These are phyloP conservation scores for Claviceps capensis DNA, from an alignment of 2,329 filamentous ascomycete species.

Conservation along the genomic window DNA sequence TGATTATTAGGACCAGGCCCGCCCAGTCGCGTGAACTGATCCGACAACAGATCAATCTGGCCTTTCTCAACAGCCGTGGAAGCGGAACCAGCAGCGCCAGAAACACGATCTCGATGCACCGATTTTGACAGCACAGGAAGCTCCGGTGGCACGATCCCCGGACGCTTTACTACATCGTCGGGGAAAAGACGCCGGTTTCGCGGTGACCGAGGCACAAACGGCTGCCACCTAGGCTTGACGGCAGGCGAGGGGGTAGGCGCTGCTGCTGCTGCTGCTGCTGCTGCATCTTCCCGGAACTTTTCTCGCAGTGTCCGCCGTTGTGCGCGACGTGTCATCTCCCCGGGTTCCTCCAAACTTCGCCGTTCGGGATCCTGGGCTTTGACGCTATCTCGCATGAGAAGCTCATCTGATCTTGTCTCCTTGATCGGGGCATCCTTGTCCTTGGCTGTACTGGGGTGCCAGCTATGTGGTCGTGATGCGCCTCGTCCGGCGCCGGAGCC, in stretches of 20 bases:
- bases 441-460: conserved; percentile 12
- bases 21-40: conserved; percentile 32
- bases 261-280: neutral
- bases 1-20: conserved; percentile 20
- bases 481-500: conserved; percentile 4
- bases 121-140: conserved; percentile 15
- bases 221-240: conserved; percentile 24
- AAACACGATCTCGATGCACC: conserved; percentile 8
- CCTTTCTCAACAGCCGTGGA: conserved; percentile 14
- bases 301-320: conserved; percentile 19
- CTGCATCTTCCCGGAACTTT: conserved; percentile 20
- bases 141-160: conserved; percentile 14
- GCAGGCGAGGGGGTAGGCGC: too few species aligned
- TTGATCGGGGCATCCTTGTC: conserved; percentile 5
- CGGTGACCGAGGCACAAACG: conserved; percentile 27
- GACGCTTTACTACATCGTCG: conserved; percentile 17
- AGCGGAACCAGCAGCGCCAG: neutral
- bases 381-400: neutral
- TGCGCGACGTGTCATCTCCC: conserved; percentile 7
- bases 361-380: neutral
- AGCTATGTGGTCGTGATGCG: conserved; percentile 15
- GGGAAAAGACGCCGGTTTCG: conserved; percentile 24
- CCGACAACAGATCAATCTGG: conserved; percentile 30
- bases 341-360: conserved; percentile 4
- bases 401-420: conserved; percentile 9